Evolutionary conservation across 306 rosid genomes (phyloP), one percentile per base, ranked within the genome.

Genomic region (Sphenostylis stenocarpa): DNA sequence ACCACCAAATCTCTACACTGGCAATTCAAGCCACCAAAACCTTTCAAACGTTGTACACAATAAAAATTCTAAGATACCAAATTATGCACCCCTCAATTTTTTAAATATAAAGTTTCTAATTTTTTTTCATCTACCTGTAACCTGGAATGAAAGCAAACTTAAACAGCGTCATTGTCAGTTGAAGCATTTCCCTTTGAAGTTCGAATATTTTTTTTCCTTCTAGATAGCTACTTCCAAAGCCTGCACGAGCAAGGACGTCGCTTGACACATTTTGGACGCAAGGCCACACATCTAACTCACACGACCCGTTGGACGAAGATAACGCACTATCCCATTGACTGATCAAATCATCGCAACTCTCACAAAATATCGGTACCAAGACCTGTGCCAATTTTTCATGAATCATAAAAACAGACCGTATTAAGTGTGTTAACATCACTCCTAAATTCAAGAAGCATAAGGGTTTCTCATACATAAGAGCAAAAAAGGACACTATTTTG

Each of bases 141-240:
- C 85, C 85, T 53, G 85, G 85, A 34, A 82, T 44, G 75, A 82
- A 82, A 64, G 85, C 82, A 70, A 82, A 82, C 78, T 31, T 82
- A 56, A 82, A 82, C 21, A 82, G 85, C 1, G 85, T 82, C 85
- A 77, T 82, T n/a, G 85, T 82, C 20, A 52, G 85, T 44, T 52
- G 28, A 63, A 82, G 28, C 82, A 82, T 82, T 64, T 82, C 85
- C 73, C 56, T 82, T 44, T 82, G 85, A 63, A 82, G 85, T 55
- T 82, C 3, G 56, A 82, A 82, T 20, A 82, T 74, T 55, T 19
- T 70, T 45, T 11, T 76, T 33, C 85, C 85, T 53, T 82, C 85
- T 17, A 62, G 56, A 16, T 3, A 82, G 75, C 85, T 82, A 51
- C 85, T 82, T 70, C 85, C 85, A 82, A 82, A 82, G 57, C 85